Base-by-base conservation (phyloP, 2,329 filamentous ascomycete species). In the Botrytis fabae region DNA sequence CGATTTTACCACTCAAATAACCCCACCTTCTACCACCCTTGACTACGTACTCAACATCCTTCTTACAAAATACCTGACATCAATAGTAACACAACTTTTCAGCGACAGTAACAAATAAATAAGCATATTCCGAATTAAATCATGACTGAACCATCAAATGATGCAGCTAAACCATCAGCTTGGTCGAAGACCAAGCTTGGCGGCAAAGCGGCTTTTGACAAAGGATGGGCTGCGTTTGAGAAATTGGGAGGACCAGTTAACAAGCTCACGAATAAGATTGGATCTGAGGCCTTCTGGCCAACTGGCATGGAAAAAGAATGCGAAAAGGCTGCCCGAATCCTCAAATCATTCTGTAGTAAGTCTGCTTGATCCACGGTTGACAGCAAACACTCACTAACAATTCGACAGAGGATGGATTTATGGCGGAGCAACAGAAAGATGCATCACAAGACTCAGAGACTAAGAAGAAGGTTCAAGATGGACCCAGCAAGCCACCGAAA, bases 311-410 rank as follows among this genome's bases (percentile, higher is more conserved):
- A 97, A 81, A 91, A 92, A 77, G 95, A 98, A 85, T 93, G 92
- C 82, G 93, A 97, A 83, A 97, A 97, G 84, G 93, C 94, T 64
- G 94, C 94, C 74, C 88, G 94, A 73, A 97, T 97, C 75, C 83
- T 98, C 69, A 92, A 94, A 81, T 95, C 93, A 46, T 98, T 98
- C 83, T 97, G 94, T 85, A 93, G 91, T 93, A 86, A 79, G 90
- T 85, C 66, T 62, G 72, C 63, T n/a, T 83, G 83, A 65, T 4
- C 63, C 18, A 54, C 82, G 12, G 28, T 14, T 54, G 61, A 59
- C 66, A 40, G 16, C 48, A 42, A n/a, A 60, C 63, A 73, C 69
- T 70, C 71, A 57, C 77, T 80, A 61, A 80, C 72, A 64, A 35
- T 32, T 44, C 64, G 73, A 77, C 81, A 87, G 80, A 90, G 81